Evolutionary conservation across 495 filamentous ascomycete genomes (phyloP).

Genomic region (Penicillium crystallinum): DNA sequence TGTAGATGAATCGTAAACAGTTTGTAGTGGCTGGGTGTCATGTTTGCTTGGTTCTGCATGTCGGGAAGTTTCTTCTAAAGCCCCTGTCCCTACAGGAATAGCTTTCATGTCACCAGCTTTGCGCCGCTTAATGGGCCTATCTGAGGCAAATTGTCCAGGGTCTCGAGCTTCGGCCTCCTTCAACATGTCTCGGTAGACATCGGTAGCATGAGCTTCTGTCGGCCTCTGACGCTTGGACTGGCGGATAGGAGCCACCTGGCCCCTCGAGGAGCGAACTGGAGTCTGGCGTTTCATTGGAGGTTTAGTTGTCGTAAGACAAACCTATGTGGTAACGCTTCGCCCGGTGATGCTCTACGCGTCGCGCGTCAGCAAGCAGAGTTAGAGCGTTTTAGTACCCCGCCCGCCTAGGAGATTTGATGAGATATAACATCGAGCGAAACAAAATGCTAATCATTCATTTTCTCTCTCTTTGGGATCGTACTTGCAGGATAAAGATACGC

Average conservation of each 20-base stretch:
- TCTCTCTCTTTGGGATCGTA: background rate
- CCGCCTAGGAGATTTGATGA: background rate
- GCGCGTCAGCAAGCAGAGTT: slow-evolving; percentile 1
- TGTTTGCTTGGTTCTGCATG: slow-evolving; percentile 7
- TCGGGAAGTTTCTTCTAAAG: slow-evolving; percentile 6
- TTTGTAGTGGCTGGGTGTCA: slow-evolving; percentile 29
- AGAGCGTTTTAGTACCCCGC: background rate
- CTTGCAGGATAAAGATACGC: background rate
- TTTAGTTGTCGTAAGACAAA: background rate
- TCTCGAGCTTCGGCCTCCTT: slow-evolving; percentile 52
- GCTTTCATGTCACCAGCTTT: slow-evolving; percentile 30
- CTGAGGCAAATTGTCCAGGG: slow-evolving; percentile 24
- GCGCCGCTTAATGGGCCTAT: slow-evolving; percentile 42
- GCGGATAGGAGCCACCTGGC: slow-evolving; percentile 12
- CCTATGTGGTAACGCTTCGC: background rate
- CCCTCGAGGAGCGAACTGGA: slow-evolving; percentile 12
- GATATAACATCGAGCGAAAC: background rate
- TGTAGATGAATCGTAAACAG: slow-evolving; percentile 41
- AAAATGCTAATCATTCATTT: background rate
- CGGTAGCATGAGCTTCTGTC: slow-evolving; percentile 35
- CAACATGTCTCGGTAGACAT: slow-evolving; percentile 65
- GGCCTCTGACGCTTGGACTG: slow-evolving; percentile 7
- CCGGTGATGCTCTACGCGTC: slow-evolving; percentile 1
- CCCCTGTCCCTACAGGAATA: slow-evolving; percentile 8
- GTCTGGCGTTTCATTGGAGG: slow-evolving; percentile 22